Percentiles rank a stretch among this genome's conserved stretches.
phyloP scores from a whole-genome alignment of 2,329 filamentous ascomycete species.

The Aspergillus novoparasiticus region DNA sequence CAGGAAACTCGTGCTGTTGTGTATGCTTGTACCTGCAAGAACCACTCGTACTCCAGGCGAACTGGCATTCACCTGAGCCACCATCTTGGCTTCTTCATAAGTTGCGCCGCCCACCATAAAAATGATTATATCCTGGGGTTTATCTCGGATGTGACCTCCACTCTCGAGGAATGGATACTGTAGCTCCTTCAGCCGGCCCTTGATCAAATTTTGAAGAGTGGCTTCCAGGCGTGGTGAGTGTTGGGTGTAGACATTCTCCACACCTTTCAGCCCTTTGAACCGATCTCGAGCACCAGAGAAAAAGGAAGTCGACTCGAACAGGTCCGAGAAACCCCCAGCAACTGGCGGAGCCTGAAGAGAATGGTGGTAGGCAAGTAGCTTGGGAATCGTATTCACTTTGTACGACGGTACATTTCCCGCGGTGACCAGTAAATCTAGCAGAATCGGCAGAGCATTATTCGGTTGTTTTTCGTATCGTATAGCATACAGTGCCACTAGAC shows the following conservation, averaged over 20 bases:
- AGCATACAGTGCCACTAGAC: conserved; percentile 90
- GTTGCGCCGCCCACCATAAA: conserved; percentile 94
- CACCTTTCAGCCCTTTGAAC: conserved; percentile 93
- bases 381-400: conserved; percentile 76
- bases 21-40: conserved; percentile 81
- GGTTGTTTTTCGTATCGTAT: conserved; percentile 87
- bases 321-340: conserved; percentile 80
- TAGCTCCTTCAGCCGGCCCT: conserved; percentile 81
- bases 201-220: conserved; percentile 90
- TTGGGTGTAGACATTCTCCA: conserved; percentile 98
- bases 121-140: conserved; percentile 93
- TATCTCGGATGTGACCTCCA: conserved; percentile 82
- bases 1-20: conserved; percentile 85
- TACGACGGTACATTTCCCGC: conserved; percentile 78
- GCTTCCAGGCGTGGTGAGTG: conserved; percentile 86
- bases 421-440: conserved; percentile 82
- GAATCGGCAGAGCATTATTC: conserved; percentile 78
- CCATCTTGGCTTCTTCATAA: conserved; percentile 95
- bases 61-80: conserved; percentile 91
- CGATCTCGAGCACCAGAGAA: conserved; percentile 85
- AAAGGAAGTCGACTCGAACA: conserved; percentile 89
- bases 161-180: conserved; percentile 94
- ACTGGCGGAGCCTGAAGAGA: conserved; percentile 79
- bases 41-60: conserved; percentile 88
- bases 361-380: conserved; percentile 80